Evolutionary conservation across 2,329 filamentous ascomycete genomes (phyloP), one percentile per base, ranked within the genome.

Genomic region (Fusarium sp.): DNA sequence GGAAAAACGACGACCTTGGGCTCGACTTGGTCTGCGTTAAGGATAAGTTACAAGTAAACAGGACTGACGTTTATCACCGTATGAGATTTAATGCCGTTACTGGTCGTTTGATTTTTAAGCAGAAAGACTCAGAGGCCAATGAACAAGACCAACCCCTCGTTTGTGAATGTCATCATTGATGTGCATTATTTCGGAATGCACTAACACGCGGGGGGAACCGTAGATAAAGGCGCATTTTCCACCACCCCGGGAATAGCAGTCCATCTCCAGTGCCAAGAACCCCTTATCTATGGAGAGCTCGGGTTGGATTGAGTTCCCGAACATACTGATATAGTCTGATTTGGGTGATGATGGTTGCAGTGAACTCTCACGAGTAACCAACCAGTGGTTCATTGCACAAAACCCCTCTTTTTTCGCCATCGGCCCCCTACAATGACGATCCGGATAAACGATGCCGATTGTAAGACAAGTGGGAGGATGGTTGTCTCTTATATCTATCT

Each of bases 51-150:
- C 12, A 35, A 36, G 4, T 9, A 33, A 17, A 35, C 51, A 36
- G 7, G 8, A 22, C 9, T 24, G 51, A 17, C 17, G 8, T 33
- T 24, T 24, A 56, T 36, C n/a, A 35, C 9, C n/a, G n/a, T 24
- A 22, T 6, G 20, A 56, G 12, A 35, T 22, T 56, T 17, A 8
- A 56, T 51, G 27, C 46, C 46, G 46, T 51, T 31, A 56, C 4
- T n/a, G 27, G 12, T 12, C n/a, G n/a, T 20, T 24, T 56, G 31
- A 36, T 56, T 56, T 14, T 56, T 56, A 56, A 56, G 29, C 51
- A 56, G n/a, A 20, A 56, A 24, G 75, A 58, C 77, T 77, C 10
- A 83, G 69, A 55, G 12, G 51, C 51, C 51, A 55, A 55, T 55
- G 31, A 35, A 24, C 31, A 35, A 35, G 51, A 22, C 12, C 7